Percentiles rank a stretch among this genome's conserved stretches.
Conservation (phyloP, 179 eudicot genomes). For the Beta corolliflora region DNA sequence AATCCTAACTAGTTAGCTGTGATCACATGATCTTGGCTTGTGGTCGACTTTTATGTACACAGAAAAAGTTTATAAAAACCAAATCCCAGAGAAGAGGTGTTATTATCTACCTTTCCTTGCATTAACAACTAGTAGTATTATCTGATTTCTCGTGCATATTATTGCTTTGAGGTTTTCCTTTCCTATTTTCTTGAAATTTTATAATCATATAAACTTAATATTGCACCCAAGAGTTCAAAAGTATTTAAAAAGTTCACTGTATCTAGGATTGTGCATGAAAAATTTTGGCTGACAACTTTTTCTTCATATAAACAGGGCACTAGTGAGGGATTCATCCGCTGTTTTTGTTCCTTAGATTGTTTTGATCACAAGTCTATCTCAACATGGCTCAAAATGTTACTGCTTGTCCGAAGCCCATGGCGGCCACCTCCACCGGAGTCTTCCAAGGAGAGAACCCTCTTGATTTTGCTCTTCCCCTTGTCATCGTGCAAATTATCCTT, state of each 20-base stretch:
- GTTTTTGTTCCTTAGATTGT: not conserved
- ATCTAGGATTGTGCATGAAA: slow-evolving; percentile 2
- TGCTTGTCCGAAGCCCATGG: slow-evolving; percentile 60
- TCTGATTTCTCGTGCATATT: slow-evolving; percentile 26
- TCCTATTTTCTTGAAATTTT: slow-evolving; percentile 7
- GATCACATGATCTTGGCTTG: slow-evolving; percentile 35
- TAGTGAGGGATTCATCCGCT: not conserved
- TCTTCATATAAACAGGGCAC: slow-evolving; percentile 21
- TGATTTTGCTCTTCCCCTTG: slow-evolving; percentile 77
- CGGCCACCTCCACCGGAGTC: slow-evolving; percentile 78
- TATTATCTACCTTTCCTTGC: slow-evolving; percentile 22
- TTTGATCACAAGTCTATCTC: slow-evolving; percentile 10
- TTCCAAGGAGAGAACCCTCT: slow-evolving; percentile 86
- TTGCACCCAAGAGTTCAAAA: not conserved
- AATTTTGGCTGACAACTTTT: slow-evolving; percentile 10
- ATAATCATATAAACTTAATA: not conserved
- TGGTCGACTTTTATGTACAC: not conserved
- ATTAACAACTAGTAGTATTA: slow-evolving; percentile 17
- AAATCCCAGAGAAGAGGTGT: not conserved
- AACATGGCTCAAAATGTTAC: slow-evolving; percentile 43
- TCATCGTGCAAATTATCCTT: slow-evolving; percentile 73
- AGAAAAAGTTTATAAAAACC: not conserved
- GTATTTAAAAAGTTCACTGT: not conserved
- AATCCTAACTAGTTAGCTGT: slow-evolving; percentile 22
- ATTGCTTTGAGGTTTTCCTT: slow-evolving; percentile 20